phyloP scores from a whole-genome alignment of 192 early-diverging fungal genomes.

The Funneliformis mosseae region DNA sequence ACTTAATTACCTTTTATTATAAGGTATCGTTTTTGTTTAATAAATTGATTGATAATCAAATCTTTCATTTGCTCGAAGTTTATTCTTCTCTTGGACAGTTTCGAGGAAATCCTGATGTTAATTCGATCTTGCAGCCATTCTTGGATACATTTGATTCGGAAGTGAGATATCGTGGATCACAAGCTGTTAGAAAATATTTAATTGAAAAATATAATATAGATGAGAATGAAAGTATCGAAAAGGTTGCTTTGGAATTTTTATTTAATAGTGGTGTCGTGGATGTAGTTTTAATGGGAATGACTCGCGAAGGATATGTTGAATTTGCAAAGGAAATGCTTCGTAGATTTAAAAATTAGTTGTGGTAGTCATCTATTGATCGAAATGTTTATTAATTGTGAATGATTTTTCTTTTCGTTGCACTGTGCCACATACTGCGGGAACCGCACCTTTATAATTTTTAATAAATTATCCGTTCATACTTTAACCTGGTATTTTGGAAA shows the following conservation, averaged over 20 bases:
- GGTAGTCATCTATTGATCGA: too few relatives aligned
- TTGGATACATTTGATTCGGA: constrained; percentile 39
- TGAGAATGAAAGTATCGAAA: constrained; percentile 37
- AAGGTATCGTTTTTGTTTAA: too few relatives aligned
- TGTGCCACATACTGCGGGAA: too few relatives aligned
- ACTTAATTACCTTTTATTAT: not conserved
- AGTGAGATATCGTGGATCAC: constrained; percentile 38
- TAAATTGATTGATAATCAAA: too few relatives aligned
- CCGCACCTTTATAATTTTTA: too few relatives aligned
- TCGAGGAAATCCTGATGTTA: not conserved
- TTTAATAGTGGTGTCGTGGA: constrained; percentile 38
- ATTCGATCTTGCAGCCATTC: constrained; percentile 32
- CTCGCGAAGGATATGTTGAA: constrained; percentile 41
- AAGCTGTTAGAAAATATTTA: constrained; percentile 33
- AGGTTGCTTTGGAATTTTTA: constrained; percentile 41
- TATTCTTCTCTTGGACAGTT: constrained; percentile 12
- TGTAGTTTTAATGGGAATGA: constrained; percentile 42
- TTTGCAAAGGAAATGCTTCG: constrained; percentile 37
- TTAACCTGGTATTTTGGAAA: too few relatives aligned
- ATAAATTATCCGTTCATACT: too few relatives aligned
- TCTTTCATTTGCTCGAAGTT: not conserved
- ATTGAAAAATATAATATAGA: constrained; percentile 34
- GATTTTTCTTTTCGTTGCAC: too few relatives aligned
- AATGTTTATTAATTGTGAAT: too few relatives aligned
- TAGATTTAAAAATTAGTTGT: not conserved